phyloP scores from a whole-genome alignment of 345 rosid species.

The Litchi chinensis region DNA sequence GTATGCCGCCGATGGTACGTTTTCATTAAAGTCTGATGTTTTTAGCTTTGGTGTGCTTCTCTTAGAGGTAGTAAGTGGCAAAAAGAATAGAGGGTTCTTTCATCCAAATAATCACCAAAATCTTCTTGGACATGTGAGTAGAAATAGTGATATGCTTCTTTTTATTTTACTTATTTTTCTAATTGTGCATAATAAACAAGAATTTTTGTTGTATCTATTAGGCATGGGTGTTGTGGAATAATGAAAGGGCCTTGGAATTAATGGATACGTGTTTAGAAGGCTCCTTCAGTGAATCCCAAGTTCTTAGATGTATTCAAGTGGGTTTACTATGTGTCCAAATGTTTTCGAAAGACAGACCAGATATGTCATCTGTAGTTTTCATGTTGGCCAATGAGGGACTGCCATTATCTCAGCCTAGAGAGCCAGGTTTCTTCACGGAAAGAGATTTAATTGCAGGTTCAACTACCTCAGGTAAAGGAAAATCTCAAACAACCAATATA shows the following conservation, averaged over 20 bases:
- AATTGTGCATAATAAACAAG: neutral
- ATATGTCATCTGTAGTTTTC: slow-evolving; percentile 29
- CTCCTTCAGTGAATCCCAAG: slow-evolving; percentile 12
- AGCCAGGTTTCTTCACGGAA: slow-evolving; percentile 34
- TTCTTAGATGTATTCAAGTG: slow-evolving; percentile 32
- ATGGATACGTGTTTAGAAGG: neutral
- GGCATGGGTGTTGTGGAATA: slow-evolving; percentile 43
- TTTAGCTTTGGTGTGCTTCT: too few relatives aligned
- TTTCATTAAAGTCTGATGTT: too few relatives aligned
- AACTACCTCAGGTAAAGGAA: neutral
- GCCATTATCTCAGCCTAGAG: slow-evolving; percentile 35
- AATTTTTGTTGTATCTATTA: neutral
- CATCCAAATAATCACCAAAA: too few relatives aligned
- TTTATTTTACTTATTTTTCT: neutral
- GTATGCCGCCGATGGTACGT: too few relatives aligned
- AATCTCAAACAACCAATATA: neutral
- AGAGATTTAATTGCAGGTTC: neutral
- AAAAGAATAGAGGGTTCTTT: too few relatives aligned
- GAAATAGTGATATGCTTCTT: too few relatives aligned
- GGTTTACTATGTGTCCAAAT: slow-evolving; percentile 18
- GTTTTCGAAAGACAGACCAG: too few relatives aligned
- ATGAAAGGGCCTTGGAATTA: slow-evolving; percentile 9
- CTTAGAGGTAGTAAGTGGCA: too few relatives aligned
- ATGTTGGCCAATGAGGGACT: slow-evolving; percentile 35
- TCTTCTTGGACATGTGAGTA: too few relatives aligned